These are phyloP conservation scores for Lactarius trivialis DNA, from an alignment of 768 basidiomycete genomes.

Conservation along the genomic window DNA sequence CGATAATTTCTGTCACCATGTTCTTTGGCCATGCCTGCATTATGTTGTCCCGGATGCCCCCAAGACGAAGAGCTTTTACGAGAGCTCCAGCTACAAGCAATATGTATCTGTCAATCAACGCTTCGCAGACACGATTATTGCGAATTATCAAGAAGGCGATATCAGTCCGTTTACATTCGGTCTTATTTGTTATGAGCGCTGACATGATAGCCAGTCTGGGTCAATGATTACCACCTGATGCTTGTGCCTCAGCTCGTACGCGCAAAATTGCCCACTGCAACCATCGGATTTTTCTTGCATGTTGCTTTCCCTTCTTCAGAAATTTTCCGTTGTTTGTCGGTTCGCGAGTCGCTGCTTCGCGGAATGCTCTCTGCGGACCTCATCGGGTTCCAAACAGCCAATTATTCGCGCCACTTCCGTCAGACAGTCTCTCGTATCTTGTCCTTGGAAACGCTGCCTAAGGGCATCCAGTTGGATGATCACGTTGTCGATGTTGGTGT, in stretches of 20 bases:
- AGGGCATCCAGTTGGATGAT: conserved; percentile 66
- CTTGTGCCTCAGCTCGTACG: conserved; percentile 85
- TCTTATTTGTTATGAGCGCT: conserved; percentile 1
- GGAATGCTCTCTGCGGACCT: conserved; percentile 93
- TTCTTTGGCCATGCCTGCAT: conserved; percentile 84
- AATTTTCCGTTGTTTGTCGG: conserved; percentile 87
- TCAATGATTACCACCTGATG: conserved; percentile 96
- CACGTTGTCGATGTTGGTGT: conserved; percentile 80
- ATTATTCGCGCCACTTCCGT: conserved; percentile 77
- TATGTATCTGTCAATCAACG: conserved; percentile 87
- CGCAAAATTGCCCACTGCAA: conserved; percentile 52
- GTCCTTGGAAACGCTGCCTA: conserved; percentile 73
- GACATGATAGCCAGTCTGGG: conserved; percentile 45
- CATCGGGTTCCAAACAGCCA: conserved; percentile 87
- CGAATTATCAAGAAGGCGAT: conserved; percentile 81
- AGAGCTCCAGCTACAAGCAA: conserved; percentile 73
- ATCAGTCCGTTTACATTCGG: conserved; percentile 41
- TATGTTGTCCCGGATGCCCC: conserved; percentile 85
- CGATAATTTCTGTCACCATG: conserved; percentile 85
- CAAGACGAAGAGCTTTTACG: conserved; percentile 73
- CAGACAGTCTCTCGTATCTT: conserved; percentile 80
- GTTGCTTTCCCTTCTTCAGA: conserved; percentile 95
- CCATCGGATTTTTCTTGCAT: conserved; percentile 93
- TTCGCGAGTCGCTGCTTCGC: conserved; percentile 67
- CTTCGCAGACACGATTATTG: conserved; percentile 80